phyloP scores from a whole-genome alignment of 2,329 filamentous ascomycete genomes.

The Alternaria sp. region DNA sequence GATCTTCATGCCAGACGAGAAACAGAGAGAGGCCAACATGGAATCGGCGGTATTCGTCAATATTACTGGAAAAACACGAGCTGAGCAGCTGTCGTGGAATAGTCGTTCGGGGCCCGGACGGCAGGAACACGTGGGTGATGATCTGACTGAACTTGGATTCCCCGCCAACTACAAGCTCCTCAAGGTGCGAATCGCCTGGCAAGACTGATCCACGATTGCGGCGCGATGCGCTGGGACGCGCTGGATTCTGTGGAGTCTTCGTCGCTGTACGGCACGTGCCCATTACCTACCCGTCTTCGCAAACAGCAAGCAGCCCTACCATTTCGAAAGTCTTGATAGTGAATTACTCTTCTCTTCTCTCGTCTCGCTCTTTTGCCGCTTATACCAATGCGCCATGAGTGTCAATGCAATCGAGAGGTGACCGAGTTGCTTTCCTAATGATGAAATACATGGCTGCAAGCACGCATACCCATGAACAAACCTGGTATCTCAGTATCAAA shows the following conservation, averaged over 20 bases:
- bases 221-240: not conserved
- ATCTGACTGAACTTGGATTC: not conserved
- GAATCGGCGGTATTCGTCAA: not conserved
- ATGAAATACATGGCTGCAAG: not conserved
- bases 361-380: not conserved
- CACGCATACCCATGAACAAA: not conserved
- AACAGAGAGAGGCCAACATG: not conserved
- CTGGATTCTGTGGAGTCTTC: not conserved
- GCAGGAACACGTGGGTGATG: not conserved
- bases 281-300: not conserved
- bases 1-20: not conserved
- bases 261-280: not conserved
- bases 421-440: not conserved
- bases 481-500: fast-evolving
- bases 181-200: not conserved
- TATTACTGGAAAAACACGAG: not conserved
- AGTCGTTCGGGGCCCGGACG: not conserved
- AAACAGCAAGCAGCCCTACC: not conserved
- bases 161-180: not conserved
- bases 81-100: not conserved
- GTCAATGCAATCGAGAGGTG: not conserved
- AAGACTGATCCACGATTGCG: not conserved
- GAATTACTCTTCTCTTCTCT: not conserved
- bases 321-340: not conserved
- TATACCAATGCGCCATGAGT: not conserved